A percentile compares a stretch with the other conserved stretches of the same genome.
These are phyloP conservation scores for Auxenochlorella protothecoides DNA, from an alignment of 139 green algal species.

Conservation along the genomic window DNA sequence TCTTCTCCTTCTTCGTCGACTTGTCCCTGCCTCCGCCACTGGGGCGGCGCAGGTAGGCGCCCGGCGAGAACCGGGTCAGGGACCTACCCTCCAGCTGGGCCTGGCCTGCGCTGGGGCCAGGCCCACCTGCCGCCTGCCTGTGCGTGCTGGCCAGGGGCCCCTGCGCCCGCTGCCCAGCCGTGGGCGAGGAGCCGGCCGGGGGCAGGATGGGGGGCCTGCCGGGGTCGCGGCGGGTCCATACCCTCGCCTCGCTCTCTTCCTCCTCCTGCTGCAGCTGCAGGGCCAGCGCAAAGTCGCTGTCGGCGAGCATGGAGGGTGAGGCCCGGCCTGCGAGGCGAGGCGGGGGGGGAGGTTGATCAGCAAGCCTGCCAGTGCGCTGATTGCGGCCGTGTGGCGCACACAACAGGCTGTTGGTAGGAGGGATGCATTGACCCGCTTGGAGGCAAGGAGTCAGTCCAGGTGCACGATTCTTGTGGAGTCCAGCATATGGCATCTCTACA, in stretches of 20 bases:
- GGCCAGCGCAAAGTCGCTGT: conserved; percentile 72
- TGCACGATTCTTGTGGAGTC: no score
- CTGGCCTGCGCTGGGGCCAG: background rate
- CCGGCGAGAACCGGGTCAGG: no score
- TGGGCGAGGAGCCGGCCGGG: no score
- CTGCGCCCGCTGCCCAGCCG: conserved; percentile 10
- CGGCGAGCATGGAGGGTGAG: conserved; percentile 5
- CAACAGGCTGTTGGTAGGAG: background rate
- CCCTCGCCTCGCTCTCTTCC: conserved; percentile 8
- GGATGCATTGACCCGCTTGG: background rate
- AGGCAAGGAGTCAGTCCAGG: background rate
- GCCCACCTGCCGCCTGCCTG: background rate
- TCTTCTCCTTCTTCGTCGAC: conserved; percentile 20
- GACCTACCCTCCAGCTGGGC: background rate
- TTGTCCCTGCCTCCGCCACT: background rate
- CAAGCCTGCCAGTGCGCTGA: conserved; percentile 3
- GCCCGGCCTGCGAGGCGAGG: no score
- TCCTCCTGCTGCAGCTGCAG: conserved; percentile 73
- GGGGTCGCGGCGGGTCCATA: conserved; percentile 5
- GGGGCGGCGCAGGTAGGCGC: background rate
- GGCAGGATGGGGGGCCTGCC: background rate
- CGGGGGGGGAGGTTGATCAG: no score
- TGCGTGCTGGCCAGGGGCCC: conserved; percentile 2
- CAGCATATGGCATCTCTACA: no score
- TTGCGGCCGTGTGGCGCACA: background rate